Evolutionary conservation across 768 basidiomycete species (phyloP), one percentile per base, ranked within the genome.

Genomic region (Stropharia rugosoannulata): DNA sequence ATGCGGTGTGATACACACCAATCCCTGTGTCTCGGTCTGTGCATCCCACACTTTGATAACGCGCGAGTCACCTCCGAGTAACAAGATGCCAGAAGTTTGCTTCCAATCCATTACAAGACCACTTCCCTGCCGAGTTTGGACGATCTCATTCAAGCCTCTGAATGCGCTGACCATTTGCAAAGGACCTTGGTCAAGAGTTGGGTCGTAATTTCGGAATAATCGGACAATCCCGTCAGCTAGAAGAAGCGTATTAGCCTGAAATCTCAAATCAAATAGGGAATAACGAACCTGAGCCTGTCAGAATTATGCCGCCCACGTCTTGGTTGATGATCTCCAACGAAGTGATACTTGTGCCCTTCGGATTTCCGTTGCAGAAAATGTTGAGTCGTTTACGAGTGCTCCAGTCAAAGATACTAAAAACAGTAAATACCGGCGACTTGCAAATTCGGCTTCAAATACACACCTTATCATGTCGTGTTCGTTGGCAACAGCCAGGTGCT

Each of bases 31-130:
- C 68, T 98, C 97, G 2, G 90, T 89, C 60, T 92, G 87, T 8
- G 95, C 96, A 68, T 99, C 95, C 97, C 97, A 99, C 4, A 95
- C 80, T 56, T 93, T 82, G 58, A 99, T 89, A 38, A 87, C 85
- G 55, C 86, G 84, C 37, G 93, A 89, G 71, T 98, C 96, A 1
- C 96, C 97, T 9, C 92, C 92, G 25, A 93, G 85, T n/a, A 98
- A 76, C 35, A 98, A 73, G 25, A 84, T 85, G 0, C 95, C 97
- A 22, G 86, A 80, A 2, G 82, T 79, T 71, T 98, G 96, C 65
- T 90, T 93, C 97, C 97, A 99, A 57, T 96, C 93, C 57, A 90
- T 83, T 27, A 98, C 80, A 48, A 98, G 75, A 0, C 97, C 97
- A 41, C 81, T 82, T 35, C 93, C 91, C 59, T 89, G 86, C n/a